These are phyloP conservation scores for Talaromyces marneffei DNA, from an alignment of 2,329 filamentous ascomycete species.

Conservation along the genomic window DNA sequence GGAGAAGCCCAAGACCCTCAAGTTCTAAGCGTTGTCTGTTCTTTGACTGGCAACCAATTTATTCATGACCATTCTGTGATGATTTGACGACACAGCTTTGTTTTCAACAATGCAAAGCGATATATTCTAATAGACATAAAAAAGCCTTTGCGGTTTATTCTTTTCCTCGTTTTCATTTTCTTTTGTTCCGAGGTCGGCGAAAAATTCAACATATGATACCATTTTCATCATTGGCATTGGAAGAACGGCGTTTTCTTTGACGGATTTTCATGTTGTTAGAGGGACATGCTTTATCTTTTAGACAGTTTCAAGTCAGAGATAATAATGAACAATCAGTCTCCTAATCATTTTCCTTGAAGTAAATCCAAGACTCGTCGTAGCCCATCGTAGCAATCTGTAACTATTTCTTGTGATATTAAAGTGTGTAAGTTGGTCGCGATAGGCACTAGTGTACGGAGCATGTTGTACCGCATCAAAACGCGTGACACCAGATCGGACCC, in stretches of 20 bases:
- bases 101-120: constrained; percentile 48
- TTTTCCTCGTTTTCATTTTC: constrained; percentile 37
- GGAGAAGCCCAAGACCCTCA: constrained; percentile 96
- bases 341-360: too few relatives aligned
- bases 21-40: constrained; percentile 60
- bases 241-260: constrained; percentile 35
- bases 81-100: constrained; percentile 44
- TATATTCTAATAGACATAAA: constrained; percentile 32
- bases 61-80: constrained; percentile 26
- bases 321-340: constrained; percentile 3
- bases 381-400: too few relatives aligned
- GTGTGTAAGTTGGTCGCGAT: background rate
- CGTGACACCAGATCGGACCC: constrained; percentile 13
- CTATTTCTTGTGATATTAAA: background rate
- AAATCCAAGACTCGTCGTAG: too few relatives aligned
- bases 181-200: constrained; percentile 33
- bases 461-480: constrained; percentile 1
- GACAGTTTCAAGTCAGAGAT: constrained; percentile 1
- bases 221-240: constrained; percentile 39
- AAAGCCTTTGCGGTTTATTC: constrained; percentile 17
- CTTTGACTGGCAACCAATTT: background rate
- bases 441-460: background rate
- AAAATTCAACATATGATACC: constrained; percentile 46
- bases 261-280: background rate
- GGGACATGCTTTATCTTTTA: background rate